Evolutionary conservation across 768 basidiomycete genomes (phyloP), one percentile per base, ranked within the genome.

Genomic region (Termitomyces sp.): DNA sequence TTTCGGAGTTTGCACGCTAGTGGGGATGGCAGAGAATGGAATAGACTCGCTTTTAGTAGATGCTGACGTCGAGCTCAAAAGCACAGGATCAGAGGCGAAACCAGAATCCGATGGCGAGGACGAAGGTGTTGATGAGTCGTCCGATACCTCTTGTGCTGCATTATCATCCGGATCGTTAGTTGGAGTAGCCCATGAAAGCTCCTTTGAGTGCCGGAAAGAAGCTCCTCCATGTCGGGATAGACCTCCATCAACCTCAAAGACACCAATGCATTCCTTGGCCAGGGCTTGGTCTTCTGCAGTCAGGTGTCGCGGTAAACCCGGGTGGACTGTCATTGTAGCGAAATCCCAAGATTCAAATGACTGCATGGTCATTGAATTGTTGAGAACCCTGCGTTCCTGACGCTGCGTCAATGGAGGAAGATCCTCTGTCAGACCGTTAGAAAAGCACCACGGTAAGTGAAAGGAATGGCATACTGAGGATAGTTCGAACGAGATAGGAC

Each of bases 291-390:
- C 70, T 47, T 70, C 53, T 54, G 39, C 70, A 4, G 66, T 61
- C 4, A 63, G 45, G 36, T 63, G 68, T 33, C 71, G 71, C 12
- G 67, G 70, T 37, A 63, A 68, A 12, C 72, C 75, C 6, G 79
- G 78, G 59, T 75, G 69, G 12, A 78, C 58, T 11, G 80, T 82
- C 9, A 79, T 82, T 0, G 81, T 75, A 24, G 79, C 69, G 69
- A 93, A 93, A 67, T 93, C 90, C 91, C 91, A 93, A 3, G 91
- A 91, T 56, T 89, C 91, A 56, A 87, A 72, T 11, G 89, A 87
- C 47, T 75, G 75, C 46, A 76, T 67, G 5, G 71, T 72, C 44
- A 67, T 61, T 34, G 73, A 56, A 46, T 69, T 71, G 13, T 72
- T 76, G 13, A 72, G 69, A 52, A 69, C 76, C 46, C 80, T 81